Percentiles rank a stretch among this genome's conserved stretches.
Conservation (phyloP, 1,284 basidiomycete genomes). For the Ustilago loliicola region DNA sequence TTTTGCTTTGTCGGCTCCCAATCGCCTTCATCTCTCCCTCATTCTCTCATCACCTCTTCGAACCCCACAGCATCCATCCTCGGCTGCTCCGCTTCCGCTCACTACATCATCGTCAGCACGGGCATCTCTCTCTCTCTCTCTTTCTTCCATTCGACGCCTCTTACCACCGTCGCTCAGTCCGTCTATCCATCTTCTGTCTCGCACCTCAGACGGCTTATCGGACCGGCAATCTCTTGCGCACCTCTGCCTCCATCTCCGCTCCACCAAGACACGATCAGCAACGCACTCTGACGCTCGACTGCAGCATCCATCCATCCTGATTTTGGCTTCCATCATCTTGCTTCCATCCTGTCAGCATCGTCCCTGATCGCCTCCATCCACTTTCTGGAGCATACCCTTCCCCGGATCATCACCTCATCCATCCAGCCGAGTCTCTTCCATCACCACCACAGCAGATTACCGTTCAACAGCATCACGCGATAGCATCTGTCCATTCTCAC, state of each 20-base stretch:
- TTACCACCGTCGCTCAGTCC: neutral
- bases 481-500: neutral
- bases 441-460: neutral
- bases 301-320: neutral
- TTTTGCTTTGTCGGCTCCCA: neutral
- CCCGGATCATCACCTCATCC: conserved; percentile 5
- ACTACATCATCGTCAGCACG: conserved; percentile 18
- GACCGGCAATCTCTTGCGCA: conserved; percentile 4
- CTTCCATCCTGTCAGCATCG: neutral
- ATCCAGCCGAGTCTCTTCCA: conserved; percentile 1
- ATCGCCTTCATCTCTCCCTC: neutral
- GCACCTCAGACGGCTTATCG: conserved; percentile 4
- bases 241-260: conserved; percentile 11
- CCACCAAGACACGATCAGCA: neutral
- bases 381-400: neutral
- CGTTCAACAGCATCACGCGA: neutral
- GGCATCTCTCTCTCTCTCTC: neutral
- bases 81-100: neutral
- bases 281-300: conserved; percentile 10
- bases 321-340: neutral
- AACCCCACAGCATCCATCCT: neutral
- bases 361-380: conserved; percentile 5
- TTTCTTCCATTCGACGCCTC: neutral
- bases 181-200: neutral
- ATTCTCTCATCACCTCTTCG: neutral